phyloP scores from a whole-genome alignment of 352 stramenopile species.

The Globisporangium irregulare region DNA sequence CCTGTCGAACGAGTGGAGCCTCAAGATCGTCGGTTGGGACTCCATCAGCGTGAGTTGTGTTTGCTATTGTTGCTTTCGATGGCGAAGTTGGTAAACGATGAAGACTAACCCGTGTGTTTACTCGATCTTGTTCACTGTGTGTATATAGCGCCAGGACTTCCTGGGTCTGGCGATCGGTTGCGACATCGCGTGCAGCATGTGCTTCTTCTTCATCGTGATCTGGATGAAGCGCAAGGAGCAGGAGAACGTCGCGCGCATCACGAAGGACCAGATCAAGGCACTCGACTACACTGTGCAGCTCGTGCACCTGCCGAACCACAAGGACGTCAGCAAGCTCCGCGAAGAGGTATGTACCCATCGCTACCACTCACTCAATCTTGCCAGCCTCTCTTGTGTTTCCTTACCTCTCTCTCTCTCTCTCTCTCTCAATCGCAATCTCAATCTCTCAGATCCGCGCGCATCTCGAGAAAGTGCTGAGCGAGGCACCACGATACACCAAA shows the following conservation, averaged over 20 bases:
- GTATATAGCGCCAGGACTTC: constrained; percentile 55
- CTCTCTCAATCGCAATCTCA: background rate
- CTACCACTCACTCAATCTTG: background rate
- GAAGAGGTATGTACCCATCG: constrained; percentile 40
- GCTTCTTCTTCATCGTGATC: constrained; percentile 64
- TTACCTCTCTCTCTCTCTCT: background rate
- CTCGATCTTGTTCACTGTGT: background rate
- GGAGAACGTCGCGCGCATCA: constrained; percentile 53
- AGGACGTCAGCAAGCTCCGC: constrained; percentile 54
- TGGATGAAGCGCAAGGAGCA: constrained; percentile 78
- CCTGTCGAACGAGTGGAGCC: constrained; percentile 62
- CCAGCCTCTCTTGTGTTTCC: background rate
- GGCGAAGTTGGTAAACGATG: too few species aligned
- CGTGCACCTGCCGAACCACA: constrained; percentile 55
- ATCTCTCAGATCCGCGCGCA: constrained; percentile 52
- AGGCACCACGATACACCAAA: constrained; percentile 44
- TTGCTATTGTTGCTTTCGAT: constrained; percentile 1
- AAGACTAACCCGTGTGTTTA: background rate
- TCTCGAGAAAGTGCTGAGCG: constrained; percentile 56
- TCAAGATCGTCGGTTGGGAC: constrained; percentile 80
- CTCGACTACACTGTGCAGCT: constrained; percentile 81
- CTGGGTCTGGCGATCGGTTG: constrained; percentile 63
- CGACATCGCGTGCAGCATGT: constrained; percentile 64
- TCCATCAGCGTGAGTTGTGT: constrained; percentile 52
- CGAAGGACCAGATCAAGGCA: constrained; percentile 61